Base-by-base conservation (phyloP, 495 filamentous ascomycete genomes). In the Penicillium mononematosum region DNA sequence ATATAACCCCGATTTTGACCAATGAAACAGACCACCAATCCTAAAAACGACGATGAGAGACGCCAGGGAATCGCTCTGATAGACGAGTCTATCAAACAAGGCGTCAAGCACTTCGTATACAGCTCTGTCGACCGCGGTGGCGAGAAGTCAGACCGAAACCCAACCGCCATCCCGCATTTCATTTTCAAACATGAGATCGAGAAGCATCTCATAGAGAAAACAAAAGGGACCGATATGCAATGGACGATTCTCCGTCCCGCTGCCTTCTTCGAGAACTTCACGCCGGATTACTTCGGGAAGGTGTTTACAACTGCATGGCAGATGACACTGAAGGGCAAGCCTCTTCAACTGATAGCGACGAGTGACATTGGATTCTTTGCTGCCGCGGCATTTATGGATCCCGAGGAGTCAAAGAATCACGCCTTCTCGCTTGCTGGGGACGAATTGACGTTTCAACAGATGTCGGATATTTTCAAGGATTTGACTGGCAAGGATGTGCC, bases 201-300 rank as follows among this genome's bases (percentile, higher is more conserved):
- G 72, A 48, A 75, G 45, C 74, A 89, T 60, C 77, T 91, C 17
- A 71, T 79, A 25, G 65, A 76, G n/a, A 65, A 53, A 19, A 64
- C 71, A 17, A 62, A 68, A 43, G 59, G 57, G 7, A 70, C 56
- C 0, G 62, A 68, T 31, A 87, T 89, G 83, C 57, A 63, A 4
- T 88, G 82, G 80, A 82, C 80, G 0, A 82, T 88, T 24, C 67
- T 88, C 4, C 78, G 85, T n/a, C 85, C 87, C 0, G 78, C 79
- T 0, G 81, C 82, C 0, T 91, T 90, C 70, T 82, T 88, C 71
- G 88, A 90, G 8, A 88, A 86, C 61, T 64, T 88, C 17, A 75
- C 69, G 0, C 80, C 82, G 0, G 80, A 76, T 39, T 83, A 88
- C 60, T 57, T 73, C 12, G 84, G 82, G 38, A 85, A 83, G 56